Evolutionary conservation across 1,284 basidiomycete species (phyloP), one percentile per base, ranked within the genome.

Genomic region (Porodaedalea pini): DNA sequence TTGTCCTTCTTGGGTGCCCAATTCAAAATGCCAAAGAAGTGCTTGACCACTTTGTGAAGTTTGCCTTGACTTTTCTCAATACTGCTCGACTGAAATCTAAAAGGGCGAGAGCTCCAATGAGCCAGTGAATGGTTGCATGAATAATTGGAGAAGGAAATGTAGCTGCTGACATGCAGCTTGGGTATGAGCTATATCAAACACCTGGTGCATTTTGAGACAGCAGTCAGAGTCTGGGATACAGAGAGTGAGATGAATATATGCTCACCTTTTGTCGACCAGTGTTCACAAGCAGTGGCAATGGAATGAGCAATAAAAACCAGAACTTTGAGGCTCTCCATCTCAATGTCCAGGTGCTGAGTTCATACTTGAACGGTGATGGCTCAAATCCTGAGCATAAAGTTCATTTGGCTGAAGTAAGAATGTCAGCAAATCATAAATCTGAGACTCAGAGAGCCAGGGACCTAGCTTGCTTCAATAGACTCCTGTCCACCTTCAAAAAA

Each of bases 271-370:
- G n/a, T 29, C 29, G 8, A 7, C 8, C 6, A 62, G 59, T 6
- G 27, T 27, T 59, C 23, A 56, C 56, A 13, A 15, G 55, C 13
- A 58, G 56, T 31, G 29, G 44, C 2, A 58, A 62, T 51, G 55
- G 55, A 7, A 61, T 59, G 8, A 40, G 56, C 19, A 41, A 62
- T 48, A 21, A 29, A 29, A 48, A 48, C n/a, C 45, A 48, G n/a
- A 21, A 48, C 8, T 29, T 21, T n/a, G 56, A 62, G 15, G 34
- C 59, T 10, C 27, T 25, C n/a, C 32, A 34, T 31, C 1, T 37
- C 44, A 34, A 57, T 43, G 23, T 47, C 25, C 41, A n/a, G 15
- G 36, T n/a, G 23, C 25, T 25, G 43, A 13, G 21, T 43, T 7
- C 54, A 50, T 44, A 44, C 43, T 32, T 32, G 23, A n/a, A 27